phyloP scores from a whole-genome alignment of 306 rosid genomes.

The Oxytropis ochrocephala region DNA sequence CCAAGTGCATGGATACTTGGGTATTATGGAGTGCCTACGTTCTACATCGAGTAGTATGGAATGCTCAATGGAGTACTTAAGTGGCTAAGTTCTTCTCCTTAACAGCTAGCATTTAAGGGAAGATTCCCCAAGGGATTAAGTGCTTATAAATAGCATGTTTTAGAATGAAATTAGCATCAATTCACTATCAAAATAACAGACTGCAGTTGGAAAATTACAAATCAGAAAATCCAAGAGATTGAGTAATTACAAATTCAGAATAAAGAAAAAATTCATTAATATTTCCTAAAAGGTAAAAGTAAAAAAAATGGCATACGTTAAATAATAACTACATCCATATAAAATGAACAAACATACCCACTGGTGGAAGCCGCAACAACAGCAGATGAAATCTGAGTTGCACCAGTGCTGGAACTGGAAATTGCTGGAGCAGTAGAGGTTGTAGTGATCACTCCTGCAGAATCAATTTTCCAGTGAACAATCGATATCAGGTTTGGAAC shows the following conservation, averaged over 20 bases:
- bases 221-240: background rate
- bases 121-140: too few relatives aligned
- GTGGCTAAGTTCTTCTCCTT: too few relatives aligned
- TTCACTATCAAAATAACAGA: background rate
- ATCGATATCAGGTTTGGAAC: constrained; percentile 2
- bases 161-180: background rate
- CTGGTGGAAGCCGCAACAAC: constrained; percentile 60
- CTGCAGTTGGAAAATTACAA: background rate
- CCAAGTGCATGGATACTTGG: too few relatives aligned
- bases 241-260: background rate
- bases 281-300: background rate
- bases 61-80: too few relatives aligned
- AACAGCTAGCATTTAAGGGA: too few relatives aligned
- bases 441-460: constrained; percentile 47
- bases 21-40: too few relatives aligned
- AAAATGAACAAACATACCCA: constrained; percentile 49
- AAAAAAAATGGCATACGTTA: background rate
- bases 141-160: background rate
- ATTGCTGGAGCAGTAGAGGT: constrained; percentile 42
- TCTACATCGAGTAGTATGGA: too few relatives aligned
- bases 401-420: constrained; percentile 42
- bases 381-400: constrained; percentile 56
- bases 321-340: background rate
- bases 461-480: constrained; percentile 8
- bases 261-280: background rate